Evolutionary conservation across 2,329 filamentous ascomycete species (phyloP).

Genomic region (Cordyceps cateniannulata): DNA sequence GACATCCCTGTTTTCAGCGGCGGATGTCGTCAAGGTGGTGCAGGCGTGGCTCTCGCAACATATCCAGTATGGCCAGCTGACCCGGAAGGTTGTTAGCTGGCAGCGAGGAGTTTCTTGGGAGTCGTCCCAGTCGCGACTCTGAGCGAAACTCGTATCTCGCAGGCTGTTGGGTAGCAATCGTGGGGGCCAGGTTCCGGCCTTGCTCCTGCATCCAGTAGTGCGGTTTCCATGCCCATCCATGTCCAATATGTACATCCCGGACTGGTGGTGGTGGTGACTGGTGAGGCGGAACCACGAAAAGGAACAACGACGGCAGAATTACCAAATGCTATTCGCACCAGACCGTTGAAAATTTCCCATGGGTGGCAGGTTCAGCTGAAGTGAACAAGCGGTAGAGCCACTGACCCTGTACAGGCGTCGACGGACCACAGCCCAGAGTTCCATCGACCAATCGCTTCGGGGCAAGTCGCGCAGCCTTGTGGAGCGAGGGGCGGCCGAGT

Average conservation of each 20-base stretch:
- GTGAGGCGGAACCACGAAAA: not conserved
- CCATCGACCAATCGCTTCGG: not conserved
- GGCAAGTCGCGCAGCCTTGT: slow-evolving; percentile 9
- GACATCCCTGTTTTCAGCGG: slow-evolving; percentile 13
- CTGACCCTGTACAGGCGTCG: not conserved
- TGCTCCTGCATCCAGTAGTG: not conserved
- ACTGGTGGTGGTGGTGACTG: not conserved
- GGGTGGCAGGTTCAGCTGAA: slow-evolving; percentile 10
- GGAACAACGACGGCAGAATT: not conserved
- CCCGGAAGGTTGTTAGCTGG: not conserved
- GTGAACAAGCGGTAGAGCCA: slow-evolving; percentile 11
- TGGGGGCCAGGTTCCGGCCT: not conserved
- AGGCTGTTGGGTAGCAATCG: slow-evolving; percentile 8
- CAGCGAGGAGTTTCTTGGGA: not conserved
- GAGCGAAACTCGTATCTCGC: not conserved
- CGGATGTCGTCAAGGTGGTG: not conserved
- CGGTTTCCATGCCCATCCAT: not conserved
- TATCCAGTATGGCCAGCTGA: slow-evolving; percentile 7
- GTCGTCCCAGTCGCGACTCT: not conserved
- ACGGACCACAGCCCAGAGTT: not conserved
- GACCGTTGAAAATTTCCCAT: slow-evolving; percentile 6
- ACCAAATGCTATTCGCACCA: not conserved
- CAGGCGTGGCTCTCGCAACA: not conserved
- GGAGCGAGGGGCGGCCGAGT: slow-evolving; percentile 1
- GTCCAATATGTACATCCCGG: not conserved